Conservation (phyloP, 2,329 filamentous ascomycete genomes). For the Ophiostoma sp. region DNA sequence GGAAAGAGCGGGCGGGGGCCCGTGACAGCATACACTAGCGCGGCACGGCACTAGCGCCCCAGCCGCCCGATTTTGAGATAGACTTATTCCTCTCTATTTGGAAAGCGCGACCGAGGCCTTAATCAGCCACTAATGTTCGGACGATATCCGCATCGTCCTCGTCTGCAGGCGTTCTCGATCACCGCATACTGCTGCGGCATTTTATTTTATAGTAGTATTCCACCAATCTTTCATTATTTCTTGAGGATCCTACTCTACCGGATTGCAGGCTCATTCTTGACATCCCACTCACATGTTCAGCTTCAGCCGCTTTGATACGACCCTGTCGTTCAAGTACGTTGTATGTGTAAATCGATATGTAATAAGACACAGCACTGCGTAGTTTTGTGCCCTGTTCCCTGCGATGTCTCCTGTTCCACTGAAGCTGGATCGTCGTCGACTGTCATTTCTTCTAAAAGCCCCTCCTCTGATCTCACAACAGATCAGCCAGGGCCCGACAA, state of each 20-base stretch:
- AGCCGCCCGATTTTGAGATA: constrained; percentile 1
- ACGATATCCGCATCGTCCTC: background rate
- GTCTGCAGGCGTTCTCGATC: background rate
- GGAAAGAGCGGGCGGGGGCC: background rate
- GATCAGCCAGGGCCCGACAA: too few relatives aligned
- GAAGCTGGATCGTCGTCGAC: background rate
- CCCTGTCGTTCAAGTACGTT: too few relatives aligned
- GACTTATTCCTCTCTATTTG: background rate
- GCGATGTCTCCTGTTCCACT: background rate
- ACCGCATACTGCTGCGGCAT: background rate
- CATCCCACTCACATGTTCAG: background rate
- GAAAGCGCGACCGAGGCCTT: background rate
- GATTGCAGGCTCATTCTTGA: too few relatives aligned
- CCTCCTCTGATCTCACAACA: too few relatives aligned
- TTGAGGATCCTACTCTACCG: too few relatives aligned
- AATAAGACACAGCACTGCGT: background rate
- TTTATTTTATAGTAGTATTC: background rate
- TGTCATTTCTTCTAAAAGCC: too few relatives aligned
- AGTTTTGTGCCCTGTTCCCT: background rate
- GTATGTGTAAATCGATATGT: background rate
- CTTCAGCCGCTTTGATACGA: background rate
- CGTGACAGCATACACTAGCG: too few relatives aligned
- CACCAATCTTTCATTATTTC: too few relatives aligned
- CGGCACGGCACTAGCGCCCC: constrained; percentile 3
- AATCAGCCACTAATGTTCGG: background rate